Evolutionary conservation across 192 early-diverging fungal species (phyloP).

Genomic region (Phycomyces blakesleeanus): DNA sequence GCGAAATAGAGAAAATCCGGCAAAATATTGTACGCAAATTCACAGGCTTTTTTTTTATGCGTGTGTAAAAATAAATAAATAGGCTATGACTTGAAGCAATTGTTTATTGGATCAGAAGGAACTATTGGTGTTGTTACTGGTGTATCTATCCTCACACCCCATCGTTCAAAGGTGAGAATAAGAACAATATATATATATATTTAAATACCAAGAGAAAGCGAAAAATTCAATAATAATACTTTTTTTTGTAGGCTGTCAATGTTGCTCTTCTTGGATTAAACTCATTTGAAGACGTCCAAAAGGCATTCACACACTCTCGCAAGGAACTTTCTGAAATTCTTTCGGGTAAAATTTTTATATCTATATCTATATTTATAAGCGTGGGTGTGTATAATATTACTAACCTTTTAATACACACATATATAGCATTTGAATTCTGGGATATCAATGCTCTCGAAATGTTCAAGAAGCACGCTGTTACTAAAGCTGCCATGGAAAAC

Average conservation of each 20-base stretch:
- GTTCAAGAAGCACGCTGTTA: slow-evolving; percentile 67
- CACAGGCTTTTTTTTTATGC: no score
- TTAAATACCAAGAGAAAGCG: no score
- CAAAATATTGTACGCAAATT: no score
- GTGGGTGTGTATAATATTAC: no score
- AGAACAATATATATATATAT: no score
- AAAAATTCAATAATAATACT: no score
- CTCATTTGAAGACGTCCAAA: slow-evolving; percentile 77
- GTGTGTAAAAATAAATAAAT: background rate
- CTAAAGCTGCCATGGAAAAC: slow-evolving; percentile 62
- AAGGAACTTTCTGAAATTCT: slow-evolving; percentile 85
- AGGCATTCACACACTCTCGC: slow-evolving; percentile 73
- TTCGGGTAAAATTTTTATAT: slow-evolving; percentile 44
- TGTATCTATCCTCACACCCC: slow-evolving; percentile 86
- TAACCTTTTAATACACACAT: background rate
- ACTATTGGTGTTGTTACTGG: slow-evolving; percentile 94
- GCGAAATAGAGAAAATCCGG: no score
- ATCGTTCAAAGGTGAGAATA: slow-evolving; percentile 61
- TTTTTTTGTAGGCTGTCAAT: slow-evolving; percentile 63
- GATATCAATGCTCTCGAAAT: slow-evolving; percentile 69
- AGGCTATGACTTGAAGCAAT: slow-evolving; percentile 95
- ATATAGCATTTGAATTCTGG: slow-evolving; percentile 93
- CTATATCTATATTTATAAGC: background rate
- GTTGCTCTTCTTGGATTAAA: slow-evolving; percentile 78
- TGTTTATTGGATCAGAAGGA: slow-evolving; percentile 98